Conservation (phyloP, 1,284 basidiomycete species). For the Ceratobasidium sp. region DNA sequence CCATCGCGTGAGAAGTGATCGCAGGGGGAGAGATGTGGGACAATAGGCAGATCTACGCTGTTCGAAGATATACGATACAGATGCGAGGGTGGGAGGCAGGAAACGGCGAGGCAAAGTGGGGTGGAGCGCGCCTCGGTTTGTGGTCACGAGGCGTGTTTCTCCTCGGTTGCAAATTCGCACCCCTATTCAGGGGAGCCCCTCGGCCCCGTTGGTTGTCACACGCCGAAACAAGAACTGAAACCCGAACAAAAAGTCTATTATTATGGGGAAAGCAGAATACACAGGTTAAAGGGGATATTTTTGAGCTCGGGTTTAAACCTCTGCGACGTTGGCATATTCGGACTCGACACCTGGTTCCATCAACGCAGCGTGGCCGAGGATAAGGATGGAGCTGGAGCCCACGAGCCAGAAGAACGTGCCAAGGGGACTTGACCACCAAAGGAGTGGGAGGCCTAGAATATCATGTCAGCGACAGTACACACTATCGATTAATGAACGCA, state of each 20-base stretch:
- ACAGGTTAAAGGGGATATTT: neutral
- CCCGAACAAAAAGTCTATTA: conserved; percentile 27
- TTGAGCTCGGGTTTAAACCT: conserved; percentile 16
- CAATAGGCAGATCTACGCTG: neutral
- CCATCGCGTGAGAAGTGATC: conserved; percentile 5
- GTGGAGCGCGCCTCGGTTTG: conserved; percentile 35
- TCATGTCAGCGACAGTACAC: conserved; percentile 27
- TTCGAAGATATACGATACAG: neutral
- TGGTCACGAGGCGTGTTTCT: conserved; percentile 34
- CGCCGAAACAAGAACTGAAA: too few species aligned
- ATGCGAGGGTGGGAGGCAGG: neutral
- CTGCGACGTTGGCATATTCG: conserved; percentile 81
- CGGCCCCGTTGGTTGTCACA: too few species aligned
- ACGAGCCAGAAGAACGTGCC: conserved; percentile 83
- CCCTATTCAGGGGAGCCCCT: conserved; percentile 27
- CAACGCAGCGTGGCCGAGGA: conserved; percentile 84
- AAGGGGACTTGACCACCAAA: conserved; percentile 77
- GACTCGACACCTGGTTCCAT: conserved; percentile 92
- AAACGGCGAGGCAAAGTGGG: conserved; percentile 9
- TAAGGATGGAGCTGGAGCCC: conserved; percentile 79
- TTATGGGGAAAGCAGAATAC: conserved; percentile 1
- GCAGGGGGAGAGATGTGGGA: neutral
- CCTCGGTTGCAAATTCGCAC: conserved; percentile 26
- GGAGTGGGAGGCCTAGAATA: conserved; percentile 66
- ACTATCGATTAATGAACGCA: neutral